Percentiles rank a stretch among this genome's conserved stretches.
phyloP scores from a whole-genome alignment of 768 basidiomycete genomes.

The Sutorius australiensis region DNA sequence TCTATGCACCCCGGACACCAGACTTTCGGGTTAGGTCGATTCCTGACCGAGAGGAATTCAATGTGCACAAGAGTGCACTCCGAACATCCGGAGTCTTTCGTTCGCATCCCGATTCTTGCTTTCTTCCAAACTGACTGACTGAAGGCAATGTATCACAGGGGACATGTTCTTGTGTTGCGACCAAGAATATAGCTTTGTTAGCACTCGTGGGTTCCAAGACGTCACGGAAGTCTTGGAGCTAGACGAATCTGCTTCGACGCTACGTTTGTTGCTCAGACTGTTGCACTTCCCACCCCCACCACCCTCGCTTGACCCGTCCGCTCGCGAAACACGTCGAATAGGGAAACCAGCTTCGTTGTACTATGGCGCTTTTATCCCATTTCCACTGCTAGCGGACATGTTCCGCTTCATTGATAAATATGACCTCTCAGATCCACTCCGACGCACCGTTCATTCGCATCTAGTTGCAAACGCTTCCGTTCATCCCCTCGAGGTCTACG shows the following conservation, averaged over 20 bases:
- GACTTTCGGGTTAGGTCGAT: slow-evolving; percentile 57
- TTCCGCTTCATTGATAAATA: slow-evolving; percentile 67
- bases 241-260: slow-evolving; percentile 46
- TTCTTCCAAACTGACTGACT: slow-evolving; percentile 1
- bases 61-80: slow-evolving; percentile 47
- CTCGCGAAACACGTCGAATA: slow-evolving; percentile 26
- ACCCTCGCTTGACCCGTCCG: slow-evolving; percentile 34
- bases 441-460: slow-evolving; percentile 45
- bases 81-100: slow-evolving; percentile 60
- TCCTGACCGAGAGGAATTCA: slow-evolving; percentile 47
- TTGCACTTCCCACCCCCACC: slow-evolving; percentile 52
- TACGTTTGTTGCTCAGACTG: slow-evolving; percentile 52
- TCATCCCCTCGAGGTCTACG: slow-evolving; percentile 59
- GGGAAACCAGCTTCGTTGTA: slow-evolving; percentile 32
- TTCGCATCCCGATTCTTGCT: slow-evolving; percentile 33
- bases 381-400: slow-evolving; percentile 58
- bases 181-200: slow-evolving; percentile 13
- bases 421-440: slow-evolving; percentile 44
- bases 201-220: slow-evolving; percentile 19
- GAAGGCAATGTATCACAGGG: slow-evolving; percentile 35
- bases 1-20: slow-evolving; percentile 42
- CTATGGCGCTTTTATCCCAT: slow-evolving; percentile 51
- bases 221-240: slow-evolving; percentile 44
- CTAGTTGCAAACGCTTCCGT: slow-evolving; percentile 48
- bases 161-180: slow-evolving; percentile 69